Conservation (phyloP, 2,329 filamentous ascomycete genomes). For the Cucurbitaria berberidis region DNA sequence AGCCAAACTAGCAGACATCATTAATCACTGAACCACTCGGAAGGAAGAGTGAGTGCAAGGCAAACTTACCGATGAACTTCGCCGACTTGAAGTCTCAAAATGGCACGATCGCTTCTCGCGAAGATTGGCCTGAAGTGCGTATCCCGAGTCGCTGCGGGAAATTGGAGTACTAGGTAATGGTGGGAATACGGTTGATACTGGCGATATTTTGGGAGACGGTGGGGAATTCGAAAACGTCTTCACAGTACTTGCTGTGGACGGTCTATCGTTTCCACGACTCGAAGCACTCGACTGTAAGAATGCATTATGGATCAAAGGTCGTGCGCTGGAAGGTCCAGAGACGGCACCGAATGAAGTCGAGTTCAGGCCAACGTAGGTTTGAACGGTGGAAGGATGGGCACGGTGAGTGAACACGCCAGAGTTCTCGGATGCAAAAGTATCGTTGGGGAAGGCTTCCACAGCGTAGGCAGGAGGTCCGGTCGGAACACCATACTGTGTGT, state of each 20-base stretch:
- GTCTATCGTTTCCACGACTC: conserved; percentile 69
- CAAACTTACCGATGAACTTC: conserved; percentile 76
- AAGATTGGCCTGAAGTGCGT: conserved; percentile 82
- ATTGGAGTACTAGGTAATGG: conserved; percentile 76
- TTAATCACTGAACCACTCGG: conserved; percentile 31
- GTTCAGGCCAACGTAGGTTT: conserved; percentile 87
- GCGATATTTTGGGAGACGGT: conserved; percentile 70
- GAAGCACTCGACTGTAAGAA: conserved; percentile 79
- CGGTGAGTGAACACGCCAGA: conserved; percentile 77
- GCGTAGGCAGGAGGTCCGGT: conserved; percentile 92
- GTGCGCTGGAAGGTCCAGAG: conserved; percentile 57
- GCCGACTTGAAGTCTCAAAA: conserved; percentile 79
- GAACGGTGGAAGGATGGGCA: conserved; percentile 73
- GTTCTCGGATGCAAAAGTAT: conserved; percentile 88
- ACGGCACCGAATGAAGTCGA: conserved; percentile 84
- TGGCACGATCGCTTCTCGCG: conserved; percentile 94
- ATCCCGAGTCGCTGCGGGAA: conserved; percentile 91
- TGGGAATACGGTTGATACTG: conserved; percentile 78
- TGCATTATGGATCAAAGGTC: conserved; percentile 83
- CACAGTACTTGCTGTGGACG: conserved; percentile 57
- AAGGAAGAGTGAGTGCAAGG: conserved; percentile 10
- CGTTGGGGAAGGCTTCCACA: conserved; percentile 88
- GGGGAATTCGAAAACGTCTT: conserved; percentile 55
- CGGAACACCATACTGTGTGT: conserved; percentile 82
- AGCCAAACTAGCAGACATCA: conserved; percentile 67